Percentiles rank a stretch among this genome's conserved stretches.
Conservation (phyloP, 2,329 filamentous ascomycete genomes). For the Capronia coronata region DNA sequence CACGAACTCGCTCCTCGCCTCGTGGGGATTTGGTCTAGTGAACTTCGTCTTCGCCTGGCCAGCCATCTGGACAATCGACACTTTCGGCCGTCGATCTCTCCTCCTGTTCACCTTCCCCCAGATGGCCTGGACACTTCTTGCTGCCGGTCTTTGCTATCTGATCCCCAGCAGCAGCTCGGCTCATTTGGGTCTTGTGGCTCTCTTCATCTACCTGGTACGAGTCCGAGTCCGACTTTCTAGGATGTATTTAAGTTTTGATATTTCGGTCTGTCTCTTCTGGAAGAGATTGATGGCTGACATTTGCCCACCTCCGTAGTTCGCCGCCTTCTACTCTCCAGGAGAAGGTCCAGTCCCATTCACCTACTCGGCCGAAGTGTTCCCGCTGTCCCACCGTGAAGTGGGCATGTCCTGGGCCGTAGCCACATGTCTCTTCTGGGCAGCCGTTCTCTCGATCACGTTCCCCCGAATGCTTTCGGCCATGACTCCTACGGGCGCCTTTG, state of each 20-base stretch:
- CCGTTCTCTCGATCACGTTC: constrained; percentile 41
- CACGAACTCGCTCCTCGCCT: constrained; percentile 24
- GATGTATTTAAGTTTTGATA: too few relatives aligned
- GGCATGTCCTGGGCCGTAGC: constrained; percentile 37
- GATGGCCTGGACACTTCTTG: constrained; percentile 61
- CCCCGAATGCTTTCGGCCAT: constrained; percentile 41
- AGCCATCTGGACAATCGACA: constrained; percentile 54
- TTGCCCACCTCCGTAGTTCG: constrained; percentile 39
- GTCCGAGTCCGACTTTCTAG: too few relatives aligned
- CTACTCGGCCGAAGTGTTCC: constrained; percentile 43
- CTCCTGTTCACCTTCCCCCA: constrained; percentile 61
- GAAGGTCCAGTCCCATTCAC: constrained; percentile 38
- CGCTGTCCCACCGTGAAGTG: constrained; percentile 44
- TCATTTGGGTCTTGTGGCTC: constrained; percentile 49
- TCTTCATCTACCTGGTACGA: constrained; percentile 54
- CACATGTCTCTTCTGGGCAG: constrained; percentile 34
- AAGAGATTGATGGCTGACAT: too few relatives aligned
- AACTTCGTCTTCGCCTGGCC: constrained; percentile 29
- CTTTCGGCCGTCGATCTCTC: constrained; percentile 56
- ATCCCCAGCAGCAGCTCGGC: constrained; percentile 40
- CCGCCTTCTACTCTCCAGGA: constrained; percentile 57
- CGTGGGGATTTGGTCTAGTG: constrained; percentile 27
- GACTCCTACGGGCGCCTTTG: constrained; percentile 47
- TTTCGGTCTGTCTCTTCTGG: too few relatives aligned
- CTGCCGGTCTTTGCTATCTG: constrained; percentile 55